A percentile compares a stretch with the other conserved stretches of the same genome.
phyloP scores from a whole-genome alignment of 257 asterid genomes.

The Mentha longifolia region DNA sequence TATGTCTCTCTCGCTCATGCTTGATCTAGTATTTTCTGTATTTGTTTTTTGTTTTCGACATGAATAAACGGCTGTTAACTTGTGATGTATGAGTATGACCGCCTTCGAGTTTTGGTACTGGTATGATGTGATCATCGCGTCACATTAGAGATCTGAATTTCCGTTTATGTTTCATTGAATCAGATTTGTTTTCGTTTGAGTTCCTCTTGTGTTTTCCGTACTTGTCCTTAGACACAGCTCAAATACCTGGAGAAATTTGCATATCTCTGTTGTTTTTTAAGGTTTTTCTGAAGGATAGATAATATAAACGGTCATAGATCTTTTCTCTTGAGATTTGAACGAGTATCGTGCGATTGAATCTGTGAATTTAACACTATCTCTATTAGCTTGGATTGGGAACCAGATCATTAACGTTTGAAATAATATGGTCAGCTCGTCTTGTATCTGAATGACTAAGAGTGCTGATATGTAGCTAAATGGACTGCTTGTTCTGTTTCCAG shows the following conservation, averaged over 20 bases:
- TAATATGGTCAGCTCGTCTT: neutral
- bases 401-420: too few relatives aligned
- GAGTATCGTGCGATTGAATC: neutral
- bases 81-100: neutral
- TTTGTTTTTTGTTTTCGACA: conserved; percentile 19
- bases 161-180: neutral
- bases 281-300: conserved; percentile 4
- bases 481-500: conserved; percentile 5
- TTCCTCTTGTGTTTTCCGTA: conserved; percentile 9
- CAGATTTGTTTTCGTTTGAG: conserved; percentile 12
- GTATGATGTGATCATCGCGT: conserved; percentile 11
- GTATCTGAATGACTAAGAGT: neutral
- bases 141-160: neutral
- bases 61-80: conserved; percentile 9
- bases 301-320: neutral
- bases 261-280: conserved; percentile 4
- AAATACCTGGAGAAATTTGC: conserved; percentile 5
- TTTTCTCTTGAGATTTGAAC: conserved; percentile 10
- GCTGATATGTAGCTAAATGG: neutral
- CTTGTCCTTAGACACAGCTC: conserved; percentile 13
- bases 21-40: conserved; percentile 13
- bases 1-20: conserved; percentile 30
- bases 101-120: conserved; percentile 19
- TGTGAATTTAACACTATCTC: conserved; percentile 7
- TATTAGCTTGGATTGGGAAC: conserved; percentile 9